Conservation (phyloP, 208 protist genomes). For the Trypanosoma theileri region DNA sequence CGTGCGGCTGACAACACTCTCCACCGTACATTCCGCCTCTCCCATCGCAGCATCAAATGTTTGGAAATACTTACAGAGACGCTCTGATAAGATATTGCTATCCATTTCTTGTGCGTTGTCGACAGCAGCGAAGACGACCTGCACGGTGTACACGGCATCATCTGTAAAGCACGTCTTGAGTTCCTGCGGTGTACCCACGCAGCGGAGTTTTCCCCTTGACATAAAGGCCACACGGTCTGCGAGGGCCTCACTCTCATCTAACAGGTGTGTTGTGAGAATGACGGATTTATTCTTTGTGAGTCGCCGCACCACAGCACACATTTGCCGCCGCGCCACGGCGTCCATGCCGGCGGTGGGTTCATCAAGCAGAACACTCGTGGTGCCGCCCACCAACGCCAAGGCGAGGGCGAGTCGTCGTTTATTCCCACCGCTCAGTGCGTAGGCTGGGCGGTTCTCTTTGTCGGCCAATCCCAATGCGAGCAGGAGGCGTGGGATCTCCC, state of each 20-base stretch:
- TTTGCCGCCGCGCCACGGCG: conserved; percentile 62
- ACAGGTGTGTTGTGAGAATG: conserved; percentile 77
- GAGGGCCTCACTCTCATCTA: conserved; percentile 90
- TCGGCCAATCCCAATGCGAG: conserved; percentile 50
- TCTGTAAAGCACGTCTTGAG: conserved; percentile 45
- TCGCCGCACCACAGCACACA: conserved; percentile 75
- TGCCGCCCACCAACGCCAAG: conserved; percentile 86
- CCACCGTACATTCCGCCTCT: conserved; percentile 35
- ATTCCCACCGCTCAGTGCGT: conserved; percentile 81
- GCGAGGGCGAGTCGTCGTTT: conserved; percentile 86
- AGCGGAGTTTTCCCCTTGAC: conserved; percentile 36
- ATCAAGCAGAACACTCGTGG: conserved; percentile 76
- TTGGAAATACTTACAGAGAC: conserved; percentile 11
- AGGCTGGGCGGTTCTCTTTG: conserved; percentile 24
- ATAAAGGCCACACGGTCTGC: conserved; percentile 74
- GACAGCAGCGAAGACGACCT: conserved; percentile 38
- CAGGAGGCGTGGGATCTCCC: conserved; percentile 51
- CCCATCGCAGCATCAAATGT: neutral
- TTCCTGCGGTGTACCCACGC: conserved; percentile 60
- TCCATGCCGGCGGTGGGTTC: conserved; percentile 94
- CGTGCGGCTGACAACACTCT: conserved; percentile 45
- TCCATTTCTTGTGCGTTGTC: neutral
- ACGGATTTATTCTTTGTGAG: conserved; percentile 46
- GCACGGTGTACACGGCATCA: conserved; percentile 50
- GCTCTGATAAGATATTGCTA: neutral